These are phyloP conservation scores for Vaccinium darrowii DNA, from an alignment of 148 eudicot species.

Conservation along the genomic window DNA sequence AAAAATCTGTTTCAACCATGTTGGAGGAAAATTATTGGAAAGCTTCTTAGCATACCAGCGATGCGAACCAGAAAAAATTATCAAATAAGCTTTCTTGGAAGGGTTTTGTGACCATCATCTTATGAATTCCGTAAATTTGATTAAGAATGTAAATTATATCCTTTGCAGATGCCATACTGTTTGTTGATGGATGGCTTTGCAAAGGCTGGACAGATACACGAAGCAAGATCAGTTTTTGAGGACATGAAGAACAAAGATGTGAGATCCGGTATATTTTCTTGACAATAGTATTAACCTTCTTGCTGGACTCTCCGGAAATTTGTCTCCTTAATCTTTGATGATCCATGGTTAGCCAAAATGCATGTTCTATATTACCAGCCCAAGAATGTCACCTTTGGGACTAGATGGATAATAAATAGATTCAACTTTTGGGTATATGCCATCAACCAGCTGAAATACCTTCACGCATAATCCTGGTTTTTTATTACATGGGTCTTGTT, in stretches of 20 bases:
- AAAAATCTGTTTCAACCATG: slow-evolving; percentile 2
- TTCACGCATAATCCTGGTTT: background rate
- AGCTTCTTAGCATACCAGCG: background rate
- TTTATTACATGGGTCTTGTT: background rate
- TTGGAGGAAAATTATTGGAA: background rate
- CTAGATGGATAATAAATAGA: background rate
- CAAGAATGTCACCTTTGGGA: background rate
- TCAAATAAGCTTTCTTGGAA: background rate
- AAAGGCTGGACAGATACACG: slow-evolving; percentile 68
- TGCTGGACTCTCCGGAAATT: background rate
- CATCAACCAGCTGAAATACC: background rate
- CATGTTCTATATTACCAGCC: background rate
- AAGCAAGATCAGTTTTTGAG: slow-evolving; percentile 66
- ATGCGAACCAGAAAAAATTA: background rate
- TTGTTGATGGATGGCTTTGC: slow-evolving; percentile 84
- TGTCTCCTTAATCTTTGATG: background rate
- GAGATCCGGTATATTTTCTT: slow-evolving; percentile 54
- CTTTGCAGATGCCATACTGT: slow-evolving; percentile 88
- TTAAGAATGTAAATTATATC: background rate
- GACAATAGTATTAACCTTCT: background rate
- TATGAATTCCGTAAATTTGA: background rate
- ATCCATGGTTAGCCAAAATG: background rate
- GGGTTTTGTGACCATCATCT: background rate
- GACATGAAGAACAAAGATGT: slow-evolving; percentile 60
- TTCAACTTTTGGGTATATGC: background rate